These are phyloP conservation scores for Serendipita sp. DNA, from an alignment of 1,284 basidiomycete species.

Conservation along the genomic window DNA sequence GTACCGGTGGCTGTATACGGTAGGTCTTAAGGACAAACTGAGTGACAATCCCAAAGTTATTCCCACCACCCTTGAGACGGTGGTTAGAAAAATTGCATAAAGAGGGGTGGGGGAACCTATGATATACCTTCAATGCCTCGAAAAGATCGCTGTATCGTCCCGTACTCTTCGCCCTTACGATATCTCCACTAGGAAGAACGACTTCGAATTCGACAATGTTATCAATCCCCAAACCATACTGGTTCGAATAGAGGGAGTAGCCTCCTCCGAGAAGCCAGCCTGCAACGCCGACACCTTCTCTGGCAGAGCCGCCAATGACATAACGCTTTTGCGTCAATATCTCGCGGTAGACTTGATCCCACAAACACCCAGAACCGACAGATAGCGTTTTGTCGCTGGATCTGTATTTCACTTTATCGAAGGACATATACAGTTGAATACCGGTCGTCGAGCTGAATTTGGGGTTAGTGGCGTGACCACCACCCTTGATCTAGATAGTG, in stretches of 20 bases:
- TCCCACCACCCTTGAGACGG: too few species aligned
- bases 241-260: conserved; percentile 42
- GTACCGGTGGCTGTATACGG: too few species aligned
- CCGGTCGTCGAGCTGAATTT: conserved; percentile 27
- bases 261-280: conserved; percentile 43
- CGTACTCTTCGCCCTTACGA: too few species aligned
- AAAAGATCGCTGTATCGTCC: too few species aligned
- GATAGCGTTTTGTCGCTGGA: conserved; percentile 25
- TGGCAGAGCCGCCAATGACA: conserved; percentile 38
- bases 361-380: conserved; percentile 38
- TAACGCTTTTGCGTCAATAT: conserved; percentile 32
- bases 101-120: not conserved
- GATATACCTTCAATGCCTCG: too few species aligned
- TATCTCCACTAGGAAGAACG: conserved; percentile 31
- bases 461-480: too few species aligned
- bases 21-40: too few species aligned
- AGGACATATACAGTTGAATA: conserved; percentile 39
- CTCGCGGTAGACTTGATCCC: conserved; percentile 42
- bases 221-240: conserved; percentile 37
- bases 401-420: conserved; percentile 33
- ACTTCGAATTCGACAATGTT: conserved; percentile 33
- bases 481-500: too few species aligned
- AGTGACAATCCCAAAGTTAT: too few species aligned
- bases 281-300: conserved; percentile 38
- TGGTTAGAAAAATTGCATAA: too few species aligned